These are phyloP conservation scores for Gaertneriomyces sp. DNA, from an alignment of 192 early-diverging fungal species.

Conservation along the genomic window DNA sequence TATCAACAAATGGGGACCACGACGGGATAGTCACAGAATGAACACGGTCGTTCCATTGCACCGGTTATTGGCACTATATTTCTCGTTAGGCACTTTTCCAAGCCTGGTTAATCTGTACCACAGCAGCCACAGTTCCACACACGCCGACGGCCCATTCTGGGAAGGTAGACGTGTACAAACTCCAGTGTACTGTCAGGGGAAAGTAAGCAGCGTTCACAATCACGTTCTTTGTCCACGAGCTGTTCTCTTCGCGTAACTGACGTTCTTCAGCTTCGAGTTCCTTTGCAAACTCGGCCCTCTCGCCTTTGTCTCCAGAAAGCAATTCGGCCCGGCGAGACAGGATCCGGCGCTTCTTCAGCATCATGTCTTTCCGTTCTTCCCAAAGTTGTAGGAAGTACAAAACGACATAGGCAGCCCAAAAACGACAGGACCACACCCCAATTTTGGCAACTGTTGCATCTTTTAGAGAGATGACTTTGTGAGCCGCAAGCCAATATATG, in stretches of 20 bases:
- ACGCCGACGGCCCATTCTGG: conserved; percentile 89
- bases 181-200: conserved; percentile 90
- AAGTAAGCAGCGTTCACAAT: conserved; percentile 91
- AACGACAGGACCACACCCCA: conserved; percentile 91
- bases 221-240: conserved; percentile 65
- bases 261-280: conserved; percentile 26
- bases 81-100: conserved; percentile 67
- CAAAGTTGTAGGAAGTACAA: conserved; percentile 83
- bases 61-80: neutral
- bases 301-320: conserved; percentile 11
- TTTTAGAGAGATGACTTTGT: conserved; percentile 75
- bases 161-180: conserved; percentile 76
- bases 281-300: conserved; percentile 23
- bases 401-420: conserved; percentile 92
- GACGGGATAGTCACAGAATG: no score
- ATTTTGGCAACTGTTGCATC: conserved; percentile 70
- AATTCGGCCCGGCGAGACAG: conserved; percentile 12
- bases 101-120: conserved; percentile 74
- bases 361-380: conserved; percentile 46
- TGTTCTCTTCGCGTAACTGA: conserved; percentile 61
- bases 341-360: conserved; percentile 21
- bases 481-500: conserved; percentile 86
- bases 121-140: conserved; percentile 89
- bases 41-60: no score
- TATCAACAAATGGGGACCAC: no score